Conservation (phyloP, 768 basidiomycete genomes). For the Coprinopsis marcescibilis region DNA sequence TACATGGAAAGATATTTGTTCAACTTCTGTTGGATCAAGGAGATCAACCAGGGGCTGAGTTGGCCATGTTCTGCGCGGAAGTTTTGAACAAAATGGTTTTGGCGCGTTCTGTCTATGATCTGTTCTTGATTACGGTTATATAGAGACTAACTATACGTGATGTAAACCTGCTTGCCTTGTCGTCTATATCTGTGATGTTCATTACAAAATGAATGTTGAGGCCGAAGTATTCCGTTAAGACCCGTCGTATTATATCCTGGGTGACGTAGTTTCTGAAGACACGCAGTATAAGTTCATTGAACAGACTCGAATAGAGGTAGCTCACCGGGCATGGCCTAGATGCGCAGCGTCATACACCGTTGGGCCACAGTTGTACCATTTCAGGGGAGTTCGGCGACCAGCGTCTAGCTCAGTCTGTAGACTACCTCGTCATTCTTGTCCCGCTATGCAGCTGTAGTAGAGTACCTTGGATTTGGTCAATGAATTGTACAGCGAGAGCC, state of each 20-base stretch:
- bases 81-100: constrained; percentile 62
- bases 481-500: constrained; percentile 61
- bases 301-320: background rate
- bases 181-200: constrained; percentile 99
- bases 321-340: constrained; percentile 95
- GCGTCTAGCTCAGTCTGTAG: constrained; percentile 73
- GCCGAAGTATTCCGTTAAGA: constrained; percentile 92
- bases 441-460: constrained; percentile 18
- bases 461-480: constrained; percentile 90
- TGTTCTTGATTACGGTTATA: constrained; percentile 23
- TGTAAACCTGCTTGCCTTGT: constrained; percentile 62
- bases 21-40: constrained; percentile 60
- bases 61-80: constrained; percentile 49
- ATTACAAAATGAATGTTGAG: constrained; percentile 98
- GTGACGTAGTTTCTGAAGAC: constrained; percentile 86
- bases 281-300: constrained; percentile 9
- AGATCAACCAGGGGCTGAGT: constrained; percentile 55
- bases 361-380: constrained; percentile 99
- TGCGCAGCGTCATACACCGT: constrained; percentile 98
- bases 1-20: background rate
- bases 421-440: constrained; percentile 12
- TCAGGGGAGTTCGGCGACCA: constrained; percentile 63
- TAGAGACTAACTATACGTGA: constrained; percentile 16
- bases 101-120: constrained; percentile 93
- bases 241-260: constrained; percentile 85